Base-by-base conservation (phyloP, 2,329 filamentous ascomycete genomes). In the Fusarium compactum region DNA sequence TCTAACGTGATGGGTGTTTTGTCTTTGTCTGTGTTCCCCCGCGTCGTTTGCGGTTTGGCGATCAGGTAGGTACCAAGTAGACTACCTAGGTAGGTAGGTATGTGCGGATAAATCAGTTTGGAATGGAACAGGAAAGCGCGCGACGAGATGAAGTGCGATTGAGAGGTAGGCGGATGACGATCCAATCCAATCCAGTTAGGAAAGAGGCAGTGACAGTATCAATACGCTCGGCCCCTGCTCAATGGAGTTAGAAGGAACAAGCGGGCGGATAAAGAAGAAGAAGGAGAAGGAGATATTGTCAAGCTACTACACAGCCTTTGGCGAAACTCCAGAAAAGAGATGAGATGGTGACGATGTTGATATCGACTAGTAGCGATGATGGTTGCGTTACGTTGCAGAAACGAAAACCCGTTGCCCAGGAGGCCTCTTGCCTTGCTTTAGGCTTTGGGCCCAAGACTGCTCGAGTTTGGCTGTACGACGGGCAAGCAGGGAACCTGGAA, bases 391-490 rank as follows among this genome's bases (percentile, higher is more conserved):
- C 22, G 34, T 67, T 67, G 63, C 63, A 66, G 56, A 25, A 66
- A 46, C 25, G 30, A 48, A 52, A 44, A 61, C 43, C 47, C 34
- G 44, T 65, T 48, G 59, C 38, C 63, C 46, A 70, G 67, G 67
- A 70, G 67, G 67, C 67, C 67, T 70, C 67, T 60, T 68, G 34
- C 51, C 57, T 55, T 62, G 60, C 24, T 44, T 38, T 47, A 32
- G 40, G 32, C 22, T 32, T 30, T 22, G 24, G 40, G 29, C 34
- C 25, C 24, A 24, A 38, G 38, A 32, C 48, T 20, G n/a, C 3
- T 52, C 50, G 10, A 41, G 24, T 41, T 41, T 52, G 50, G 50
- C 27, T 29, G 50, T 52, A 43, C 50, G 25, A 15, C 24, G 10
- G 12, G 60, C 58, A 54, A 51, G 60, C 50, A 52, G 34, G 50